phyloP scores from a whole-genome alignment of 306 rosid species.

The Gillenia trifoliata region DNA sequence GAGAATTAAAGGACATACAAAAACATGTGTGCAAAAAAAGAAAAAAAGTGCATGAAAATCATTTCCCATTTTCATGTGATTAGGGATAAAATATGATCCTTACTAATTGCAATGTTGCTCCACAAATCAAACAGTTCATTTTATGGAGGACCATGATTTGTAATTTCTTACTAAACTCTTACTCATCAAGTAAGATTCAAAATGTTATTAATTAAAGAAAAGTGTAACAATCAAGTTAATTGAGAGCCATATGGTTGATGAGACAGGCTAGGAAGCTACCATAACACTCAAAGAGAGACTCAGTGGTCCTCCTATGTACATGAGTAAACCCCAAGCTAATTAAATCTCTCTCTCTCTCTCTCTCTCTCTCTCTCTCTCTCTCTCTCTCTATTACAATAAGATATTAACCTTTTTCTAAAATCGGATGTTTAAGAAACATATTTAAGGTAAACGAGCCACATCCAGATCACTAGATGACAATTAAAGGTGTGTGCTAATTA shows the following conservation, averaged over 20 bases:
- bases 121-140: background rate
- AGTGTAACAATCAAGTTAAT: background rate
- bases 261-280: background rate
- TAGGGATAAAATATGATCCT: background rate
- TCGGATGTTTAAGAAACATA: background rate
- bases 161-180: background rate
- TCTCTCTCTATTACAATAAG: background rate
- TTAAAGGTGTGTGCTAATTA: background rate
- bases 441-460: background rate
- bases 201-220: background rate
- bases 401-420: conserved; percentile 2
- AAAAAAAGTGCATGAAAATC: background rate
- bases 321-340: background rate
- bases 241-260: background rate
- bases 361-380: background rate
- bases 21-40: background rate
- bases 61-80: background rate
- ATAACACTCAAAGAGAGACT: background rate
- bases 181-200: background rate
- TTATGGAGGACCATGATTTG: background rate
- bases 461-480: background rate
- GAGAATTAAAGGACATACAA: too few species aligned
- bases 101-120: too few species aligned
- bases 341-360: background rate
- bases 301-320: background rate